These are phyloP conservation scores for Pseudogymnoascus sp. DNA, from an alignment of 2,329 filamentous ascomycete species.

Conservation along the genomic window DNA sequence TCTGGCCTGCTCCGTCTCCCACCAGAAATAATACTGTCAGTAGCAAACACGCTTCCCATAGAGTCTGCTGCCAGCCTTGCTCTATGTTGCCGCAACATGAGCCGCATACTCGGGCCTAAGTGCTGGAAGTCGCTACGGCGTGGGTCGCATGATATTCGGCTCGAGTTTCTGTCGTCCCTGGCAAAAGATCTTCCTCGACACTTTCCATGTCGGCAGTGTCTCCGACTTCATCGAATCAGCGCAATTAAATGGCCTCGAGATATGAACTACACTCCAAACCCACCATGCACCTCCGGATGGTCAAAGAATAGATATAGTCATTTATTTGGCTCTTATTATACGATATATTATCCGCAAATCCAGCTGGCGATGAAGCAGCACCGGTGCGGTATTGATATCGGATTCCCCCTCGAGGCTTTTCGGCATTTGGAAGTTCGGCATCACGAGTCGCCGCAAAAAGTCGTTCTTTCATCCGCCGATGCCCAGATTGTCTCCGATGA, in stretches of 20 bases:
- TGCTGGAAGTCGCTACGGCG: slow-evolving; percentile 13
- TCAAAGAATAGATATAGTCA: not conserved
- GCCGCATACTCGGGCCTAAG: slow-evolving; percentile 13
- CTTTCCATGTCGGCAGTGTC: slow-evolving; percentile 15
- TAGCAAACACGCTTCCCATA: slow-evolving; percentile 16
- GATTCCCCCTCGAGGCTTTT: slow-evolving; percentile 17
- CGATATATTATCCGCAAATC: slow-evolving; percentile 17
- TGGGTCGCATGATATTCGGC: not conserved
- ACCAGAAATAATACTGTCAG: slow-evolving; percentile 14
- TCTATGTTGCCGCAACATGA: slow-evolving; percentile 14
- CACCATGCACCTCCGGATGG: slow-evolving; percentile 3
- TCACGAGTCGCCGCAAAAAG: slow-evolving; percentile 1
- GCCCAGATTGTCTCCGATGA: slow-evolving; percentile 8
- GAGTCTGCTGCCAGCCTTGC: slow-evolving; percentile 14
- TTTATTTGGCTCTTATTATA: slow-evolving; percentile 12
- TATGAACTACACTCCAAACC: too few species aligned
- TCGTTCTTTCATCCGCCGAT: not conserved
- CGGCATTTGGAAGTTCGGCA: slow-evolving; percentile 14
- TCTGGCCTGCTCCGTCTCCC: slow-evolving; percentile 15
- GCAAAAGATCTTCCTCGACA: slow-evolving; percentile 15
- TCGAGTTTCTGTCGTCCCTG: slow-evolving; percentile 14
- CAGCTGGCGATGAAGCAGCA: slow-evolving; percentile 17
- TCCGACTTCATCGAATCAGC: slow-evolving; percentile 14
- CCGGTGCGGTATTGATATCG: slow-evolving; percentile 12
- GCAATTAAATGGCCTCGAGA: slow-evolving; percentile 14